These are phyloP conservation scores for Crucibulum laeve DNA, from an alignment of 768 basidiomycete species.

Conservation along the genomic window DNA sequence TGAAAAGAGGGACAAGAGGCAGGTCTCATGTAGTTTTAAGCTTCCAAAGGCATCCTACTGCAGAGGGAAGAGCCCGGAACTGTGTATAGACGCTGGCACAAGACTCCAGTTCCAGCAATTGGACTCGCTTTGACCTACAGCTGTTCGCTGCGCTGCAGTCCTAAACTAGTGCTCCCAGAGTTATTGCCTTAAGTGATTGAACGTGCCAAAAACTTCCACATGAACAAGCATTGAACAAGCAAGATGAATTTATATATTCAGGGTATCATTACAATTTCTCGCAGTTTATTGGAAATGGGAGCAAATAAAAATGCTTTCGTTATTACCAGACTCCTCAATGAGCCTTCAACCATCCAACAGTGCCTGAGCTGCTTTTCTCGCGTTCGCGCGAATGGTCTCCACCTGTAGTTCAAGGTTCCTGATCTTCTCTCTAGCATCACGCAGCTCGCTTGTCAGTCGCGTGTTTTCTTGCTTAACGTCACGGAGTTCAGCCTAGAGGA, in stretches of 20 bases:
- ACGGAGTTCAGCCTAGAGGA: neutral
- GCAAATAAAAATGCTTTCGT: too few relatives aligned
- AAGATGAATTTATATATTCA: slow-evolving; percentile 3
- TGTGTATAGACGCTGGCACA: too few relatives aligned
- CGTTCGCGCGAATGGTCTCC: slow-evolving; percentile 70
- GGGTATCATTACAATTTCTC: neutral
- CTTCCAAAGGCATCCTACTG: too few relatives aligned
- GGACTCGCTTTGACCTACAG: too few relatives aligned
- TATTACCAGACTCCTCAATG: too few relatives aligned
- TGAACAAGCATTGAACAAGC: slow-evolving; percentile 2
- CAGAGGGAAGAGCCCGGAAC: too few relatives aligned
- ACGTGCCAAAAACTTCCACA: neutral
- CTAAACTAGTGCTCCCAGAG: too few relatives aligned
- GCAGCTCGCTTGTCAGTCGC: slow-evolving; percentile 58
- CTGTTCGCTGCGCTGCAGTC: too few relatives aligned
- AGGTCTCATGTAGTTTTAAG: too few relatives aligned
- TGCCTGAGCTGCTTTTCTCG: slow-evolving; percentile 69
- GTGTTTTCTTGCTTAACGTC: slow-evolving; percentile 53
- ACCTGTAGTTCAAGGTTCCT: slow-evolving; percentile 81
- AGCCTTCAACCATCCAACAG: slow-evolving; percentile 30
- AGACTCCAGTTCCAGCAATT: too few relatives aligned
- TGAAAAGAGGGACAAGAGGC: too few relatives aligned
- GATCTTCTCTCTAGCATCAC: slow-evolving; percentile 79
- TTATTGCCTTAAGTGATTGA: neutral
- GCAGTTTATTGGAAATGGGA: neutral